Evolutionary conservation across 805 yeast genomes (phyloP).

Genomic region (Suhomyces sp.): DNA sequence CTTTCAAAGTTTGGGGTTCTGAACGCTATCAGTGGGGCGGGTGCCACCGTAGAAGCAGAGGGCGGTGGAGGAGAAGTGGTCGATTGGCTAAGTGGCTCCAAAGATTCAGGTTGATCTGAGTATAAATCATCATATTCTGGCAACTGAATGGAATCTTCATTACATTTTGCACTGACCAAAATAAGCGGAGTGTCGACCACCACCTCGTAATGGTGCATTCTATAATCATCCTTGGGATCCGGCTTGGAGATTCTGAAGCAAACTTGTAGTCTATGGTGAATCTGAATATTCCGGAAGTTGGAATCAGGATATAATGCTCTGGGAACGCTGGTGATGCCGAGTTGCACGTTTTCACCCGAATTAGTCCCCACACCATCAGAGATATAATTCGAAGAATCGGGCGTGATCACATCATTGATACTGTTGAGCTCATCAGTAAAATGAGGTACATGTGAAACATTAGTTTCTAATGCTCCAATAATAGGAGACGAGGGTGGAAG

Average conservation of each 20-base stretch:
- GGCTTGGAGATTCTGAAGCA: slow-evolving; percentile 66
- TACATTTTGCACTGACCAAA: slow-evolving; percentile 40
- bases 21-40: slow-evolving; percentile 21
- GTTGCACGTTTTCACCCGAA: slow-evolving; percentile 27
- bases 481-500: slow-evolving; percentile 29
- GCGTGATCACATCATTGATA: slow-evolving; percentile 21
- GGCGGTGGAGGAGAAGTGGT: not conserved
- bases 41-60: not conserved
- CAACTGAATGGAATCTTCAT: slow-evolving; percentile 38
- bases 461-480: slow-evolving; percentile 41
- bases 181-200: slow-evolving; percentile 75
- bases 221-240: slow-evolving; percentile 43
- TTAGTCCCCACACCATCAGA: slow-evolving; percentile 20
- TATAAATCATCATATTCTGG: slow-evolving; percentile 36
- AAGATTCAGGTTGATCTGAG: slow-evolving; percentile 1
- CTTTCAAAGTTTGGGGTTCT: slow-evolving; percentile 37
- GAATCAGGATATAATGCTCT: slow-evolving; percentile 60
- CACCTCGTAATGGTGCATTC: slow-evolving; percentile 74
- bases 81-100: not conserved
- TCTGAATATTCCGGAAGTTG: slow-evolving; percentile 58
- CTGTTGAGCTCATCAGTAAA: not conserved
- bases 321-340: slow-evolving; percentile 33
- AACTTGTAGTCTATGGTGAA: slow-evolving; percentile 67
- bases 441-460: slow-evolving; percentile 24
- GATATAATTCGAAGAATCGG: slow-evolving; percentile 30